Evolutionary conservation across 179 eudicot genomes (phyloP).

Genomic region (Dionaea muscipula): DNA sequence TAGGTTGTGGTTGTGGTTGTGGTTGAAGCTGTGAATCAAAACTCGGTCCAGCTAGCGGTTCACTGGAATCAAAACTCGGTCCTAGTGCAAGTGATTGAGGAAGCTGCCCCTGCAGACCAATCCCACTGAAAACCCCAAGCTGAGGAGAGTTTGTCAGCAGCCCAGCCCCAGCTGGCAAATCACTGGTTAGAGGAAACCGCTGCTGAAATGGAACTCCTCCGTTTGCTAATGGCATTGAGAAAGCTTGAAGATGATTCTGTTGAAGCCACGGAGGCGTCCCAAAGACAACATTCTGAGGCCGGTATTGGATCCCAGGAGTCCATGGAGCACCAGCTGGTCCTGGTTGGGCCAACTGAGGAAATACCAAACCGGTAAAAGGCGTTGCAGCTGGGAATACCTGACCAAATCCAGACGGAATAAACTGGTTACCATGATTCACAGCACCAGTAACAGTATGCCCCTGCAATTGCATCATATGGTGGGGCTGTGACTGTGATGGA

Average conservation of each 20-base stretch:
- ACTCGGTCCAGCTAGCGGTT: constrained; percentile 8
- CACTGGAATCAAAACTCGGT: not conserved
- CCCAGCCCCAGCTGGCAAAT: constrained; percentile 20
- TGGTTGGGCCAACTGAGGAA: constrained; percentile 19
- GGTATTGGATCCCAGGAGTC: constrained; percentile 34
- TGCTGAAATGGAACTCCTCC: constrained; percentile 23
- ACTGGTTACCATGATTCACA: constrained; percentile 8
- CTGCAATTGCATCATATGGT: constrained; percentile 15
- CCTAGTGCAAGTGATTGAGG: constrained; percentile 15
- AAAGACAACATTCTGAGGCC: constrained; percentile 26
- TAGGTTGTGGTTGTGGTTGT: constrained; percentile 10
- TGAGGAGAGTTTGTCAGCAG: constrained; percentile 28
- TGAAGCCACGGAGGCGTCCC: constrained; percentile 41
- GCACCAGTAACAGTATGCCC: constrained; percentile 5
- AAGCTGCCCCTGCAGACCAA: constrained; percentile 26
- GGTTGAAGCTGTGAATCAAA: constrained; percentile 8
- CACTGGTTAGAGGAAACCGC: constrained; percentile 19
- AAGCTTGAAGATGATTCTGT: constrained; percentile 26
- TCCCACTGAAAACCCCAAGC: constrained; percentile 21
- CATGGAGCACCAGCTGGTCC: constrained; percentile 22
- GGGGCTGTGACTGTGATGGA: constrained; percentile 9
- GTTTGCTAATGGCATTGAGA: constrained; percentile 22
- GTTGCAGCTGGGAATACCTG: constrained; percentile 17
- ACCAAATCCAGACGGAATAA: constrained; percentile 10
- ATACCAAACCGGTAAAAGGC: constrained; percentile 15